These are phyloP conservation scores for Avicennia marina DNA, from an alignment of 257 asterid genomes.

Conservation along the genomic window DNA sequence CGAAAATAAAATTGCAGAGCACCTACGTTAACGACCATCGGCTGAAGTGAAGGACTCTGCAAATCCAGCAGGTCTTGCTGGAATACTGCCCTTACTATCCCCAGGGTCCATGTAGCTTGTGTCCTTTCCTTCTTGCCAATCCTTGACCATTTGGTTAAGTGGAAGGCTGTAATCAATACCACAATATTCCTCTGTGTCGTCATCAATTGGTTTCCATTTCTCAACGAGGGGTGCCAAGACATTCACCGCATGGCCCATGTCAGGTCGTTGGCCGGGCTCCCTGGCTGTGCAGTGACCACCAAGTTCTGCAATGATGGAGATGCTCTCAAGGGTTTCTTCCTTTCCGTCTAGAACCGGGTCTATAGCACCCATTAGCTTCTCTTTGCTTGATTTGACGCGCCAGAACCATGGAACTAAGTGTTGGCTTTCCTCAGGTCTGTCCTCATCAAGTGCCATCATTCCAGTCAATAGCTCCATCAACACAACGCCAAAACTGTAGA, in stretches of 20 bases:
- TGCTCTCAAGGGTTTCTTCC: background rate
- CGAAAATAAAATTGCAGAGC: too few relatives aligned
- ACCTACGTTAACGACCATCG: too few relatives aligned
- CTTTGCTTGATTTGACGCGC: conserved; percentile 1
- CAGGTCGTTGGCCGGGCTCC: conserved; percentile 20
- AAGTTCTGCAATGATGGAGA: conserved; percentile 2
- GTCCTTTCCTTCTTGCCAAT: conserved; percentile 9
- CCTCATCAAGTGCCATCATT: conserved; percentile 11
- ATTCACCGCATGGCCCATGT: conserved; percentile 18
- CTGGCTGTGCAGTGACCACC: conserved; percentile 19
- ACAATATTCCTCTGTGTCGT: background rate
- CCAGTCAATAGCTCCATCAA: conserved; percentile 17
- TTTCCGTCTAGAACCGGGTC: conserved; percentile 11
- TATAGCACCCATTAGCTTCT: background rate
- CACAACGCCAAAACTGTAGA: conserved; percentile 15
- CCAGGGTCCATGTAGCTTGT: background rate
- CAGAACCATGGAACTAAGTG: conserved; percentile 16
- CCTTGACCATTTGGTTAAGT: conserved; percentile 7
- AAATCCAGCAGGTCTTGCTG: conserved; percentile 12
- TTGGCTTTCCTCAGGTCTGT: conserved; percentile 10
- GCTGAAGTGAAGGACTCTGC: conserved; percentile 15
- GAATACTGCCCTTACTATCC: conserved; percentile 10
- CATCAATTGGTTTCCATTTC: conserved; percentile 14
- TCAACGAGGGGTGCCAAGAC: conserved; percentile 10
- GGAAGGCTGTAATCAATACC: background rate